Percentiles rank a stretch among this genome's conserved stretches.
phyloP scores from a whole-genome alignment of 495 filamentous ascomycete genomes.

The Aspergillus sclerotiicarbonarius region DNA sequence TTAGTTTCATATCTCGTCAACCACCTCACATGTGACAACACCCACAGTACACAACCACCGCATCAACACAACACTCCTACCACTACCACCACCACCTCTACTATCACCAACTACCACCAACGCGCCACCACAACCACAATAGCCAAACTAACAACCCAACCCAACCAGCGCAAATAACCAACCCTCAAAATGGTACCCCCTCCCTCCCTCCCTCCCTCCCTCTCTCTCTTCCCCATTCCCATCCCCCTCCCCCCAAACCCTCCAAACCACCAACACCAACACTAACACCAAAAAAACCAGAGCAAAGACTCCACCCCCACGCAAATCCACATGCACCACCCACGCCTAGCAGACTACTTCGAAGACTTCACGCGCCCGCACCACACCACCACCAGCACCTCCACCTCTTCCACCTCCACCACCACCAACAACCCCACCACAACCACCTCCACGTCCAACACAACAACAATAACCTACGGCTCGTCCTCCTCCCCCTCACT shows the following conservation, averaged over 20 bases:
- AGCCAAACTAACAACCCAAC: not conserved
- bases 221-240: not conserved
- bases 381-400: conserved; percentile 21
- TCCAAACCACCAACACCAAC: conserved; percentile 16
- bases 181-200: conserved; percentile 19
- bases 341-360: conserved; percentile 83
- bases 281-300: conserved; percentile 68
- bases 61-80: not conserved
- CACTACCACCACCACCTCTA: not conserved
- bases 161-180: not conserved
- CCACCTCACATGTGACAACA: not conserved
- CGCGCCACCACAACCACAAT: not conserved
- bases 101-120: not conserved
- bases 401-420: conserved; percentile 19
- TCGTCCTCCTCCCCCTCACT: conserved; percentile 30
- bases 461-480: conserved; percentile 29
- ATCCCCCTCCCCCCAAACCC: not conserved
- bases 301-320: conserved; percentile 88
- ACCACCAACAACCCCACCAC: conserved; percentile 16
- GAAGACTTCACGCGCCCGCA: conserved; percentile 69
- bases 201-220: not conserved
- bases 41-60: not conserved
- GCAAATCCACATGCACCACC: conserved; percentile 80
- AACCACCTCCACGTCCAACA: not conserved
- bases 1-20: too few species aligned